These are phyloP conservation scores for Chalara sp. DNA, from an alignment of 2,329 filamentous ascomycete genomes.

Conservation along the genomic window DNA sequence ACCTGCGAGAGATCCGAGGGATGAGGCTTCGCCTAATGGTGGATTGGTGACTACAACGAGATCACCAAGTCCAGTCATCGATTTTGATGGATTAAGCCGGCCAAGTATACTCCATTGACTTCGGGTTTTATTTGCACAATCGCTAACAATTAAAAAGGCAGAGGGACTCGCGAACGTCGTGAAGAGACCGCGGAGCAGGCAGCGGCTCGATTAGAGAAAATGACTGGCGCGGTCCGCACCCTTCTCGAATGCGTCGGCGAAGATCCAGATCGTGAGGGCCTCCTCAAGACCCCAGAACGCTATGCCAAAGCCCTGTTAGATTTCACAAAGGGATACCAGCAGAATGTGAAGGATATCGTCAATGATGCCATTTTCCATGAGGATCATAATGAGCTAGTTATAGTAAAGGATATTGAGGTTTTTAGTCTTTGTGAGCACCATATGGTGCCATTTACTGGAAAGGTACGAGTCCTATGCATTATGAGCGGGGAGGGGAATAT, in stretches of 20 bases:
- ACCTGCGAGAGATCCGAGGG: conserved; percentile 53
- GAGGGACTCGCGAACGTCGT: conserved; percentile 56
- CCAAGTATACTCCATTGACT: conserved; percentile 37
- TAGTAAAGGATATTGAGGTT: conserved; percentile 95
- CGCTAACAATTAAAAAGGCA: conserved; percentile 33
- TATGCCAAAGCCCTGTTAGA: conserved; percentile 95
- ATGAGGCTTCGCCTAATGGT: conserved; percentile 32
- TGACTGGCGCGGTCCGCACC: conserved; percentile 56
- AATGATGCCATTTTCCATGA: conserved; percentile 95
- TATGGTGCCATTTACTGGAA: conserved; percentile 91
- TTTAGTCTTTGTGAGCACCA: conserved; percentile 96
- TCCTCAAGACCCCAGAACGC: conserved; percentile 66
- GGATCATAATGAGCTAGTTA: conserved; percentile 93
- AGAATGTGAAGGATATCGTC: conserved; percentile 86
- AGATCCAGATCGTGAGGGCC: conserved; percentile 57
- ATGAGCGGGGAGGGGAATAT: not conserved
- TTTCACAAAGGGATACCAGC: conserved; percentile 95
- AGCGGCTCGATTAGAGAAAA: conserved; percentile 46
- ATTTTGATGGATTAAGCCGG: conserved; percentile 54
- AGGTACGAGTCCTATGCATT: conserved; percentile 46
- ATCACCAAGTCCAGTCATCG: conserved; percentile 51
- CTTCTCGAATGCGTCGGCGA: conserved; percentile 60
- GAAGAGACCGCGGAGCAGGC: conserved; percentile 49
- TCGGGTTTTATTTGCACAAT: not conserved
- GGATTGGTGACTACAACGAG: conserved; percentile 27